Conservation (phyloP, 2,329 filamentous ascomycete species). For the Colletotrichum sp. region DNA sequence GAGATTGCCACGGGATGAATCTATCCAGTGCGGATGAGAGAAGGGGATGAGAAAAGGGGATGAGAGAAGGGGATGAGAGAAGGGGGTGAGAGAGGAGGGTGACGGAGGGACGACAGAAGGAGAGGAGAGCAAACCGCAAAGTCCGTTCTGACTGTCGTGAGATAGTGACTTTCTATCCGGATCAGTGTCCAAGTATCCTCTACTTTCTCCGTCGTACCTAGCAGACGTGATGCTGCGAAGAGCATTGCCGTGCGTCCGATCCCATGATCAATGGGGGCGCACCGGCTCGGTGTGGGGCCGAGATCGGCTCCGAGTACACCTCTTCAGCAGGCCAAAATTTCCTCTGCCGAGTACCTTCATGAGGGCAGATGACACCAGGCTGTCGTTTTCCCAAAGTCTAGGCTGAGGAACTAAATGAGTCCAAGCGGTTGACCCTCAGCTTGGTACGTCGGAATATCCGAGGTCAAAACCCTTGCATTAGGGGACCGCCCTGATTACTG, state of each 20-base stretch:
- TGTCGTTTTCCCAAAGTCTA: not conserved
- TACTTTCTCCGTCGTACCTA: too few species aligned
- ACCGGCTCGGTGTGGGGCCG: not conserved
- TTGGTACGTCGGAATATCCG: not conserved
- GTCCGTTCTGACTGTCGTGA: too few species aligned
- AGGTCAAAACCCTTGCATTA: not conserved
- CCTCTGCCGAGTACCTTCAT: not conserved
- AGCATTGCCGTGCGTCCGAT: fast-evolving
- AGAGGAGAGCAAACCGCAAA: too few species aligned
- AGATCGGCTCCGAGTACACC: not conserved
- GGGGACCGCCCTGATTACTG: not conserved
- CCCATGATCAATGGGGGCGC: not conserved
- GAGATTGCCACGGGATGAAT: too few species aligned
- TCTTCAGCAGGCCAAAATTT: not conserved
- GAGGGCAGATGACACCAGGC: not conserved
- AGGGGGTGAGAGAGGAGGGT: too few species aligned
- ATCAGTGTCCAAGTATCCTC: not conserved
- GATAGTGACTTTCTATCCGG: too few species aligned
- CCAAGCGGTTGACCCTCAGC: not conserved
- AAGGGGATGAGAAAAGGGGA: too few species aligned
- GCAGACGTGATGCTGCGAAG: not conserved
- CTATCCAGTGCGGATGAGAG: too few species aligned
- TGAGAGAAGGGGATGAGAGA: too few species aligned
- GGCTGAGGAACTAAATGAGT: not conserved
- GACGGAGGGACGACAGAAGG: too few species aligned